Evolutionary conservation across 352 stramenopile species (phyloP).

Genomic region (Blastocystis sp.): DNA sequence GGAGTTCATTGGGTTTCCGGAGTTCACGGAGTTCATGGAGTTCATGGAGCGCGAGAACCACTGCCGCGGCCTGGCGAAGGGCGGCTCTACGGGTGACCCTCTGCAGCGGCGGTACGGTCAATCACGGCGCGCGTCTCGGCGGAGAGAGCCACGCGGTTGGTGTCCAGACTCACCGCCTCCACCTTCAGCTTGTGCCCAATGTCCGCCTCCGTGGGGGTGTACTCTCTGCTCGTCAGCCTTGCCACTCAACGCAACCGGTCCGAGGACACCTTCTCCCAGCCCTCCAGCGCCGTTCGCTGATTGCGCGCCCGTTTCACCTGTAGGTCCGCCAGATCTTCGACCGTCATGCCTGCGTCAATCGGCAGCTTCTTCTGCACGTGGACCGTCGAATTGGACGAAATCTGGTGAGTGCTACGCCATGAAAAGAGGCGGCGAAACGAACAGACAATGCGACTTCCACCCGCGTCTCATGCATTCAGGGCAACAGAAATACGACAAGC

Average conservation of each 20-base stretch:
- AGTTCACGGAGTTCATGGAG: not conserved
- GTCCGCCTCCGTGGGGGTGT: constrained; percentile 14
- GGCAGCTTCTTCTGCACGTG: constrained; percentile 39
- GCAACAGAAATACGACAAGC: constrained; percentile 58
- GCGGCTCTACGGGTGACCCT: not conserved
- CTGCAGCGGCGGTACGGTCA: not conserved
- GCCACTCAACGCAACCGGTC: not conserved
- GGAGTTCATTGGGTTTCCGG: too few relatives aligned
- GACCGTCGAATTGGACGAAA: constrained; percentile 34
- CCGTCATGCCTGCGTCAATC: not conserved
- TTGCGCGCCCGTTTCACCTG: constrained; percentile 42
- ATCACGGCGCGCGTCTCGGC: not conserved
- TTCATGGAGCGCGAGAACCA: constrained; percentile 1
- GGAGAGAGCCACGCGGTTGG: not conserved
- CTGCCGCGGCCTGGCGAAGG: constrained; percentile 1
- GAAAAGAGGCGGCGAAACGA: not conserved
- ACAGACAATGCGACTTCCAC: constrained; percentile 34
- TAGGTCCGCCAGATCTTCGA: constrained; percentile 43
- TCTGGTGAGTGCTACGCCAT: constrained; percentile 39
- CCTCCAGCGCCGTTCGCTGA: constrained; percentile 16
- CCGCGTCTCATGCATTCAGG: constrained; percentile 22
- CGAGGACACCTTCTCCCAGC: constrained; percentile 30
- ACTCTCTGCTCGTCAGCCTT: not conserved
- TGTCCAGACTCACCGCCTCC: not conserved
- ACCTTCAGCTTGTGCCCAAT: constrained; percentile 56